Conservation (phyloP, 208 protist species). For the Leishmania major region DNA sequence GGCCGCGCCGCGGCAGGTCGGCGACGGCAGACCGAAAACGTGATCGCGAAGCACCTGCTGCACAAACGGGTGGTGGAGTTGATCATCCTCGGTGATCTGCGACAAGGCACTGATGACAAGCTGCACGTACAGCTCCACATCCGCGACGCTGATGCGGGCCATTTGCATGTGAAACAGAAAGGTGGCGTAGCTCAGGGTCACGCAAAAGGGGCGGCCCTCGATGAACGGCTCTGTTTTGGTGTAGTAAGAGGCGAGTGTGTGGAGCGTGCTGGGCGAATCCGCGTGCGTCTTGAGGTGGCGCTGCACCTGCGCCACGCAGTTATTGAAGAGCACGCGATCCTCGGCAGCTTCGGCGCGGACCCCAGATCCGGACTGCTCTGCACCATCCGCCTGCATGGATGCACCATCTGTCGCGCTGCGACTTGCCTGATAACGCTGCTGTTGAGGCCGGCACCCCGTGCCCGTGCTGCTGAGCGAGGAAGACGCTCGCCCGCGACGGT, state of each 20-base stretch:
- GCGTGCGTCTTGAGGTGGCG: conserved; percentile 74
- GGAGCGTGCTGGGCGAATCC: conserved; percentile 73
- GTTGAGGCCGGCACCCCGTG: conserved; percentile 5
- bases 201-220: conserved; percentile 84
- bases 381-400: background rate
- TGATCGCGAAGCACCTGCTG: conserved; percentile 81
- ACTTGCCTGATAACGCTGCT: conserved; percentile 8
- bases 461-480: conserved; percentile 23
- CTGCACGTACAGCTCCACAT: conserved; percentile 88
- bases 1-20: conserved; percentile 64
- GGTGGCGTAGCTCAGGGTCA: conserved; percentile 85
- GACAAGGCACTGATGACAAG: conserved; percentile 70
- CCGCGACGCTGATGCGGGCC: conserved; percentile 76
- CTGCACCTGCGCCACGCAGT: conserved; percentile 86
- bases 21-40: conserved; percentile 87
- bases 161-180: conserved; percentile 93
- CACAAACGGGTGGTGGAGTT: conserved; percentile 82
- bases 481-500: conserved; percentile 6
- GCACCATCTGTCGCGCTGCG: background rate
- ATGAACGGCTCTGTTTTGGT: conserved; percentile 74
- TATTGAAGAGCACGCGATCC: conserved; percentile 65
- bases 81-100: conserved; percentile 65
- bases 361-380: background rate
- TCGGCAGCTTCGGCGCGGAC: conserved; percentile 33
- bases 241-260: conserved; percentile 90